Evolutionary conservation across 805 yeast genomes (phyloP).

Genomic region (Novakomyces olei): DNA sequence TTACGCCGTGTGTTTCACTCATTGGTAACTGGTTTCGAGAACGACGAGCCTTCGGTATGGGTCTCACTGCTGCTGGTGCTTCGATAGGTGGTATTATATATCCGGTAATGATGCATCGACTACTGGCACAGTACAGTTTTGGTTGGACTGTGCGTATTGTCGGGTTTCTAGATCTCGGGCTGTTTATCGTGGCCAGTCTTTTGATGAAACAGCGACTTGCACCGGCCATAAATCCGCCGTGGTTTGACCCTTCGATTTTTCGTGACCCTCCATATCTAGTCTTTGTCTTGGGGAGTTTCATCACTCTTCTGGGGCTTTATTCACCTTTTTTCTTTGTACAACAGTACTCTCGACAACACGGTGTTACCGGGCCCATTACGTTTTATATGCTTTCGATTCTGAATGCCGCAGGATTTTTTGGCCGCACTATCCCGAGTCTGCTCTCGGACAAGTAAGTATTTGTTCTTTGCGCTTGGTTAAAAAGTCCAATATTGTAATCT

Average conservation of each 20-base stretch:
- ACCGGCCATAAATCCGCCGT: conserved; percentile 5
- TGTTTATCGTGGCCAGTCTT: conserved; percentile 12
- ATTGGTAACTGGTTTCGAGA: conserved; percentile 25
- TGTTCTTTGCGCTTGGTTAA: too few species aligned
- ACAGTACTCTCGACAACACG: conserved; percentile 13
- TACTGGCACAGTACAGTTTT: conserved; percentile 25
- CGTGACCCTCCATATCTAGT: conserved; percentile 12
- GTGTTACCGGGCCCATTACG: conserved; percentile 10
- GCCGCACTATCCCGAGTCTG: conserved; percentile 32
- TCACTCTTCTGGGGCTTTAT: conserved; percentile 15
- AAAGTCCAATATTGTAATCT: too few species aligned
- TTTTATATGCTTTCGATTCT: conserved; percentile 16
- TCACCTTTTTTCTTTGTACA: conserved; percentile 17
- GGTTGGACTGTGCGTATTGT: conserved; percentile 31
- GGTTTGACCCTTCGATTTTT: conserved; percentile 11
- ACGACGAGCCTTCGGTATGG: conserved; percentile 24
- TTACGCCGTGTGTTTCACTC: conserved; percentile 24
- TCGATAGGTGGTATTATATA: conserved; percentile 29
- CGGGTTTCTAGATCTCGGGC: conserved; percentile 22
- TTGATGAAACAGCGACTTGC: conserved; percentile 13
- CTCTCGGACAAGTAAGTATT: too few species aligned
- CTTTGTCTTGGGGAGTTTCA: conserved; percentile 11
- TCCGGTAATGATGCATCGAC: conserved; percentile 24
- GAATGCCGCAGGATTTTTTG: conserved; percentile 22
- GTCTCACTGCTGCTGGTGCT: conserved; percentile 28